Conservation (phyloP, 345 rosid species). For the Eucalyptus tenuipes region DNA sequence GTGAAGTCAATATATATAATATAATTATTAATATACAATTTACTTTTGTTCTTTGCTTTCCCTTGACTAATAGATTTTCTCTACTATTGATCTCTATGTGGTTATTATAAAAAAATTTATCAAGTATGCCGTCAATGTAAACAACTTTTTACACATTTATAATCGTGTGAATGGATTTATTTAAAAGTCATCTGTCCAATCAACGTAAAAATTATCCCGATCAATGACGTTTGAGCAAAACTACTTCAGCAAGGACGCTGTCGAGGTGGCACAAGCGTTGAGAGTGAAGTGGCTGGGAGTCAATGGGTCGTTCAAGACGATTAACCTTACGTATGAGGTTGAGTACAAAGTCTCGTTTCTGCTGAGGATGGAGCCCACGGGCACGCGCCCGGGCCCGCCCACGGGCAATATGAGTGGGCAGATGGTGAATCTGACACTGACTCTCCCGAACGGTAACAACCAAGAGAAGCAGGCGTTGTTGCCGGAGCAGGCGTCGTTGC, state of each 20-base stretch:
- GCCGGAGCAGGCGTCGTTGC: too few relatives aligned
- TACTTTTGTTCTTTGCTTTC: not conserved
- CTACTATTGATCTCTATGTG: not conserved
- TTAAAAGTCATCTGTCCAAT: not conserved
- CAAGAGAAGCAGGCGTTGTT: too few relatives aligned
- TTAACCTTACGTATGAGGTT: not conserved
- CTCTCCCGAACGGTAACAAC: not conserved
- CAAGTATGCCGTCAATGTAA: not conserved
- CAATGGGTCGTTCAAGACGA: not conserved
- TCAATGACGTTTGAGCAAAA: not conserved
- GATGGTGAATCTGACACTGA: not conserved
- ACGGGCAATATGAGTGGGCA: not conserved
- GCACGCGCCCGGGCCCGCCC: too few relatives aligned
- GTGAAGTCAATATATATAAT: not conserved
- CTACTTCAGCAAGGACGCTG: accelerated
- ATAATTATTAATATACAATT: not conserved
- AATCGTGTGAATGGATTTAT: not conserved
- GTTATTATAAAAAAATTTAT: too few relatives aligned
- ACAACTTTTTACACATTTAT: not conserved
- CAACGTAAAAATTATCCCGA: not conserved
- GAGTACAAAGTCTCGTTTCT: not conserved
- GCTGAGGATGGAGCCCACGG: too few relatives aligned
- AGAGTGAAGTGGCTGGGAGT: not conserved
- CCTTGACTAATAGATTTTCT: not conserved
- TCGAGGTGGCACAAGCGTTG: not conserved